phyloP scores from a whole-genome alignment of 345 rosid species.

The Lepidium africanum region DNA sequence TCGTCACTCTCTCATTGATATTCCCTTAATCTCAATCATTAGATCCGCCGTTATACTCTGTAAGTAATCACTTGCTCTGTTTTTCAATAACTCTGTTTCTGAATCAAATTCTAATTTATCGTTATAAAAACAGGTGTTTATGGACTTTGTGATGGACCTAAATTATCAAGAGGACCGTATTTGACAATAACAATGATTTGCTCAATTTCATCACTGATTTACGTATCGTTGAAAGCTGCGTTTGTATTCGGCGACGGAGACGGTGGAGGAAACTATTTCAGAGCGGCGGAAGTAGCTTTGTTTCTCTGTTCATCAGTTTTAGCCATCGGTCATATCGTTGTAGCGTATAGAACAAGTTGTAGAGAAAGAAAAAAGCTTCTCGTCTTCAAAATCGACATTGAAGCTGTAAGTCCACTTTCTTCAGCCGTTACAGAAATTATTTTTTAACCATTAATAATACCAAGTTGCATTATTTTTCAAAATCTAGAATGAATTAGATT shows the following conservation, averaged over 20 bases:
- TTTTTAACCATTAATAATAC: not conserved
- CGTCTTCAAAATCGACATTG: conserved; percentile 91
- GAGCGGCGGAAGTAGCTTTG: conserved; percentile 61
- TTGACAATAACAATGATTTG: conserved; percentile 61
- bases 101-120: not conserved
- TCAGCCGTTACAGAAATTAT: conserved; percentile 5
- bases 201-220: conserved; percentile 57
- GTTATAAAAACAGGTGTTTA: conserved; percentile 52
- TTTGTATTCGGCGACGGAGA: conserved; percentile 46
- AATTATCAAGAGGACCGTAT: conserved; percentile 67
- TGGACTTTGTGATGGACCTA: conserved; percentile 80
- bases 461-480: conserved; percentile 17
- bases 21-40: conserved; percentile 65
- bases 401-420: conserved; percentile 65
- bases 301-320: conserved; percentile 54
- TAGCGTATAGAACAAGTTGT: conserved; percentile 83
- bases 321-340: conserved; percentile 68
- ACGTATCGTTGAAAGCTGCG: conserved; percentile 70
- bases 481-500: conserved; percentile 4
- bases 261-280: conserved; percentile 30
- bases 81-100: not conserved
- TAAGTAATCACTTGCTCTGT: conserved; percentile 32
- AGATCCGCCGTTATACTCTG: conserved; percentile 86
- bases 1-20: conserved; percentile 73
- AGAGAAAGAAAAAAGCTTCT: conserved; percentile 84